A percentile compares a stretch with the other conserved stretches of the same genome.
Conservation (phyloP, 108 stramenopile species). For the Skeletonema marinoi region DNA sequence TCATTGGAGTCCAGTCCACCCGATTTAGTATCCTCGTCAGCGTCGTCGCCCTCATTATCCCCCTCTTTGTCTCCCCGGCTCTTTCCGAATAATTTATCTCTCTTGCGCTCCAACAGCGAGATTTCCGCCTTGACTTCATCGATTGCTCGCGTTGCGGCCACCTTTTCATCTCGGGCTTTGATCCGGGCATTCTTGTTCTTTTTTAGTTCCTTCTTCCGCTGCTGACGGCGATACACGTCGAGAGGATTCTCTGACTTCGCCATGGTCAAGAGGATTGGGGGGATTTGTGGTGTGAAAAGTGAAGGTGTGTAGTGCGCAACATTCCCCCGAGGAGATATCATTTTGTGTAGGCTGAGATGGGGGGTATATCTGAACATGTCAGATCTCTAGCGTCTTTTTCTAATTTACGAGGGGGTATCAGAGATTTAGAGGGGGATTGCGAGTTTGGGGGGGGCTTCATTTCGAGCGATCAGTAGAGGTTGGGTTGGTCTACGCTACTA, state of each 20-base stretch:
- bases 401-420: too few species aligned
- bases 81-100: conserved; percentile 28
- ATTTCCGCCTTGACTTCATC: conserved; percentile 46
- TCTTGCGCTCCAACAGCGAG: conserved; percentile 24
- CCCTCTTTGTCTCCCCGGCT: too few species aligned
- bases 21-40: conserved; percentile 13
- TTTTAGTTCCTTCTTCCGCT: conserved; percentile 70
- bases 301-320: too few species aligned
- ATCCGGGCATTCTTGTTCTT: conserved; percentile 78
- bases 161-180: conserved; percentile 72
- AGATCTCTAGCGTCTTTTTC: too few species aligned
- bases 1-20: conserved; percentile 38
- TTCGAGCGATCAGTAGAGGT: too few species aligned
- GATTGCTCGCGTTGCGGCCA: conserved; percentile 64
- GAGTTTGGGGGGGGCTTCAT: too few species aligned
- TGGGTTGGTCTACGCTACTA: too few species aligned
- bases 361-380: too few species aligned
- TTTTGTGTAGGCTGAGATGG: too few species aligned
- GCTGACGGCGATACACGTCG: conserved; percentile 47
- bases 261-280: conserved; percentile 24
- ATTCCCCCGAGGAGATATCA: too few species aligned
- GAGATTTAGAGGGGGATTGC: too few species aligned
- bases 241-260: conserved; percentile 47
- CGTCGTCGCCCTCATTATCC: neutral
- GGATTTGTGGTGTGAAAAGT: too few species aligned